Base-by-base conservation (phyloP, 2,329 filamentous ascomycete genomes). In the Neofusicoccum cordaticola region DNA sequence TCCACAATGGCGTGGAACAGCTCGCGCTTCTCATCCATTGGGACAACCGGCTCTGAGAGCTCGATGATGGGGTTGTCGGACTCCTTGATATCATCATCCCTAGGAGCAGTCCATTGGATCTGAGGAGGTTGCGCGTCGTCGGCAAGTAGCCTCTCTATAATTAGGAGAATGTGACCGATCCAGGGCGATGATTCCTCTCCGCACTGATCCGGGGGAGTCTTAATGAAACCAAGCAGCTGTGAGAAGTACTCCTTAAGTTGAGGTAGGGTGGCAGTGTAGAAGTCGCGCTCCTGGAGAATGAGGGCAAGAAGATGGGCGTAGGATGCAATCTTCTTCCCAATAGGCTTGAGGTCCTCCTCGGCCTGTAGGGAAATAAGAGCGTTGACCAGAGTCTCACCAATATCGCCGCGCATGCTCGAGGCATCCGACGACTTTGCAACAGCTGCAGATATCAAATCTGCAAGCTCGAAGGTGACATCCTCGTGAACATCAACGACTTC, bases 261-360 rank as follows among this genome's bases (percentile, higher is more conserved):
- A 34, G 89, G 86, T 17, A 93, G 78, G 17, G 91, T 92, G 58
- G 88, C 87, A 58, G 86, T 84, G 75, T 96, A 97, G 75, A 98
- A 97, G 4, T 85, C 79, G 39, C 84, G 87, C 65, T 96, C 90
- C 72, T 96, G 92, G 17, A 98, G 84, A 62, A 98, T 87, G 42
- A 99, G 81, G 3, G 93, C 95, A 11, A 99, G 82, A 13, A 99
- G 84, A 77, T 99, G 94, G 17, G 95, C 93, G 78, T 96, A 97
- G 1, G 95, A 92, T 19, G 93, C 90, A 69, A 99, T 87, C 74
- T 92, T 94, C 71, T 86, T 85, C 47, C 85, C 84, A 31, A 82
- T 80, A 17, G 79, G 78, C 62, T 82, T 78, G 69, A 85, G 81
- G 66, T 87, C 83, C 35, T 85, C 84, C 51, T 85, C 84, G 68